Conservation (phyloP, 805 yeast genomes). For the Starmerella vitae region DNA sequence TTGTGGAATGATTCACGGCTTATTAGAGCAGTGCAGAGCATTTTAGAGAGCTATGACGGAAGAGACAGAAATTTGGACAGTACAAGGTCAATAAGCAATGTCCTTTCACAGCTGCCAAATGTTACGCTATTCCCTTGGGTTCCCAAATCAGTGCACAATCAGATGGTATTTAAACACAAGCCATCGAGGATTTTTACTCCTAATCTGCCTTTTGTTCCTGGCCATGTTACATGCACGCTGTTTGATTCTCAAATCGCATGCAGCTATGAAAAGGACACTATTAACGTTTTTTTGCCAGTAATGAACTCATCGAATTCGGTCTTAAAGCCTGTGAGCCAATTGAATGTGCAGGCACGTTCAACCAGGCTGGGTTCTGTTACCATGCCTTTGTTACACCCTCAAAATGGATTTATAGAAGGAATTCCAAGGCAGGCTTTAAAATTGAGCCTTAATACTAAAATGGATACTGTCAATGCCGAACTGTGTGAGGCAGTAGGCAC, state of each 20-base stretch:
- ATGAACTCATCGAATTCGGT: background rate
- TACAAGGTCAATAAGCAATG: constrained; percentile 10
- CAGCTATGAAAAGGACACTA: constrained; percentile 4
- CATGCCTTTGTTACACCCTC: no score
- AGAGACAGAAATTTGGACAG: constrained; percentile 5
- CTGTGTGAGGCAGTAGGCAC: background rate
- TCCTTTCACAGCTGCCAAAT: background rate
- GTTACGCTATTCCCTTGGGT: constrained; percentile 12
- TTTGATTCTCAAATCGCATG: constrained; percentile 6
- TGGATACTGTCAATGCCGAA: background rate
- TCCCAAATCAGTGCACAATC: background rate
- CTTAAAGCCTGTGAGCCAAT: background rate
- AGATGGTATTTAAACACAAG: no score
- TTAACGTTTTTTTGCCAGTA: constrained; percentile 7
- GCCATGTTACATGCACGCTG: background rate
- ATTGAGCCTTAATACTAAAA: background rate
- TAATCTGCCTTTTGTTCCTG: no score
- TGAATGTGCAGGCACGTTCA: constrained; percentile 6
- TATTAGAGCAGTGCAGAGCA: constrained; percentile 12
- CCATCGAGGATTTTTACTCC: no score
- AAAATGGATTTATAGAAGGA: background rate
- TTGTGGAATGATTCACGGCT: constrained; percentile 15
- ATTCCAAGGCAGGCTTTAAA: constrained; percentile 8
- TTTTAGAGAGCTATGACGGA: constrained; percentile 9
- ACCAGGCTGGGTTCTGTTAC: background rate